Evolutionary conservation across 2,329 filamentous ascomycete genomes (phyloP).

Genomic region (Huntiella abstrusa): DNA sequence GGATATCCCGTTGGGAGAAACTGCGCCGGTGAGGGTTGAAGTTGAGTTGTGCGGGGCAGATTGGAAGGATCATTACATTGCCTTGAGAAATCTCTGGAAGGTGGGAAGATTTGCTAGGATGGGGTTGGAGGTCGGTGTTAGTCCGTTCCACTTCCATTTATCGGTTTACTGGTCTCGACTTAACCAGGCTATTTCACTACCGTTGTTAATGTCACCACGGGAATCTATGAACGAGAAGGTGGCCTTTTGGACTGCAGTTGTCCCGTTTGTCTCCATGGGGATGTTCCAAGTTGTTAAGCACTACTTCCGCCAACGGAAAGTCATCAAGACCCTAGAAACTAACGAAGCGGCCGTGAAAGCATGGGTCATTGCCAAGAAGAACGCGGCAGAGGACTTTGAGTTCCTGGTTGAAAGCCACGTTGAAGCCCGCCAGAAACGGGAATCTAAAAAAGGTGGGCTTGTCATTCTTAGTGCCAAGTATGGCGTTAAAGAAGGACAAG

Average conservation of each 20-base stretch:
- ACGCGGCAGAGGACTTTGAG: conserved; percentile 27
- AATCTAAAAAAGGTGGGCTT: conserved; percentile 21
- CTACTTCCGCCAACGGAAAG: conserved; percentile 18
- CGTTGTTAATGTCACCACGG: conserved; percentile 14
- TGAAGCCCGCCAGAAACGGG: conserved; percentile 20
- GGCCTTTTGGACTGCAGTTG: conserved; percentile 21
- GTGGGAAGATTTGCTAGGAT: conserved; percentile 23
- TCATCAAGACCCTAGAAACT: conserved; percentile 8
- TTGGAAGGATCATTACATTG: conserved; percentile 20
- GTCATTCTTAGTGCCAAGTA: conserved; percentile 31
- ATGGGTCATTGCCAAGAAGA: conserved; percentile 19
- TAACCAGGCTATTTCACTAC: conserved; percentile 17
- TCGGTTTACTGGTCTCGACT: conserved; percentile 29
- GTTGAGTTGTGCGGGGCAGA: conserved; percentile 23
- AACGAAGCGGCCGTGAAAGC: conserved; percentile 1
- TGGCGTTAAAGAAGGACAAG: conserved; percentile 19
- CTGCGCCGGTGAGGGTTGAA: conserved; percentile 20
- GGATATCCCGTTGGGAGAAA: conserved; percentile 18
- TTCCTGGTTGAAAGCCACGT: conserved; percentile 24
- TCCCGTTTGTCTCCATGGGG: conserved; percentile 24
- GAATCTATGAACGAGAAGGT: conserved; percentile 16
- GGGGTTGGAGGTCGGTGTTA: conserved; percentile 27
- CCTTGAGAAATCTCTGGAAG: conserved; percentile 25
- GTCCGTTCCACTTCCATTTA: conserved; percentile 23
- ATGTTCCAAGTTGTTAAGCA: conserved; percentile 16